phyloP scores from a whole-genome alignment of 106 monocot species.

The Dendrobium catenatum region DNA sequence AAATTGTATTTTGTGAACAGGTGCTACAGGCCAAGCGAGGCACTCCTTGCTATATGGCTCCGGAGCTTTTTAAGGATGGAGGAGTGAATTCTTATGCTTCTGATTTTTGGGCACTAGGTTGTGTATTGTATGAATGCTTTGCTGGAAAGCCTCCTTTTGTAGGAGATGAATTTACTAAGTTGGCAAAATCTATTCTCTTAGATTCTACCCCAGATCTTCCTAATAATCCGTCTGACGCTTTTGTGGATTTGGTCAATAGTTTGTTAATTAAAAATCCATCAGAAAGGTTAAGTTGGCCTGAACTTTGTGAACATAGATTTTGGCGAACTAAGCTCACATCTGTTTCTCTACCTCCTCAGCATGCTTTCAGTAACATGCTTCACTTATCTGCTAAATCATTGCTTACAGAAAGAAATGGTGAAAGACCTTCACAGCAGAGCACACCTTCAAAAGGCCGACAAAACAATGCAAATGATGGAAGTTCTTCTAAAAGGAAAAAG shows the following conservation, averaged over 20 bases:
- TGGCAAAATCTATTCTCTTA: conserved; percentile 80
- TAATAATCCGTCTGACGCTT: conserved; percentile 55
- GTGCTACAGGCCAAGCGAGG: conserved; percentile 68
- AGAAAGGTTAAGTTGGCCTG: conserved; percentile 84
- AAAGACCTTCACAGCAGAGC: conserved; percentile 40
- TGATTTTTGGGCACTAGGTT: conserved; percentile 98
- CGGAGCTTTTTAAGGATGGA: conserved; percentile 94
- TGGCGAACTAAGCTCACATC: conserved; percentile 65
- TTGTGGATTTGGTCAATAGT: conserved; percentile 59
- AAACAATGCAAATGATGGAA: conserved; percentile 44
- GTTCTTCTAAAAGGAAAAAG: conserved; percentile 23
- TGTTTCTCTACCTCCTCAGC: conserved; percentile 65
- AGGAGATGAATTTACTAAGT: conserved; percentile 76
- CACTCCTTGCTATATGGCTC: conserved; percentile 99
- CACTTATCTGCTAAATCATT: conserved; percentile 38
- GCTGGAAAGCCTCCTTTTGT: conserved; percentile 75
- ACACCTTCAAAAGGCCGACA: conserved; percentile 48
- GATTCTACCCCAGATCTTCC: conserved; percentile 77
- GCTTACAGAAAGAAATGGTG: conserved; percentile 51
- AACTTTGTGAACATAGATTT: conserved; percentile 79
- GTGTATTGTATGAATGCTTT: conserved; percentile 95
- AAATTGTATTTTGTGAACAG: conserved; percentile 11
- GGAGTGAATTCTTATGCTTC: conserved; percentile 96
- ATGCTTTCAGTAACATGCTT: conserved; percentile 61
- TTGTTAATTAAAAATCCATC: conserved; percentile 81